Percentiles rank a stretch among this genome's conserved stretches.
Evolutionary conservation across 352 stramenopile genomes (phyloP).

Genomic region (Phytophthora aleatoria): DNA sequence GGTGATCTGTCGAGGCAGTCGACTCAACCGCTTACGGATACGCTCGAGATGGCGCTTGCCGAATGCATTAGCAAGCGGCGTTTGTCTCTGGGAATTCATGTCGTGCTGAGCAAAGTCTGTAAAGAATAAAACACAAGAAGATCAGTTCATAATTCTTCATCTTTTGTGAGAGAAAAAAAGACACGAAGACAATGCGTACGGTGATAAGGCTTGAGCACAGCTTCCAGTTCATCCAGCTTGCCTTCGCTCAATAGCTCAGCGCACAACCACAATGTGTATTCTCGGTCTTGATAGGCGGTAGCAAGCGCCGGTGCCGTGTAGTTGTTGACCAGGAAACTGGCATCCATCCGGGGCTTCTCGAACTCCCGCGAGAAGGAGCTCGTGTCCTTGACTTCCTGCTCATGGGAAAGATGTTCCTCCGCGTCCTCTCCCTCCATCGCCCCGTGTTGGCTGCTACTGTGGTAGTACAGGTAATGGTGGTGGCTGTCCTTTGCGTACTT

Average conservation of each 20-base stretch:
- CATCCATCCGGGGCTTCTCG: slow-evolving; percentile 71
- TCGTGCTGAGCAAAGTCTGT: slow-evolving; percentile 56
- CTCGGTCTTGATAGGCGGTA: slow-evolving; percentile 93
- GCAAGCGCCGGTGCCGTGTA: slow-evolving; percentile 96
- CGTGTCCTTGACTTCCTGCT: slow-evolving; percentile 27
- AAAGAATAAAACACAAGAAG: slow-evolving; percentile 4
- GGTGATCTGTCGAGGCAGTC: slow-evolving; percentile 94
- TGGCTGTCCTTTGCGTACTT: slow-evolving; percentile 15
- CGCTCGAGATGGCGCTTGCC: slow-evolving; percentile 88
- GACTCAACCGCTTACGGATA: slow-evolving; percentile 94
- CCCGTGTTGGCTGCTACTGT: slow-evolving; percentile 33
- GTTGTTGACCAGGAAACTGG: slow-evolving; percentile 93
- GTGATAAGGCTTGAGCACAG: slow-evolving; percentile 80
- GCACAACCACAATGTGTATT: slow-evolving; percentile 82
- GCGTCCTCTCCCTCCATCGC: slow-evolving; percentile 3
- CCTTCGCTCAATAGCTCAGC: slow-evolving; percentile 74
- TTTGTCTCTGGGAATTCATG: slow-evolving; percentile 44
- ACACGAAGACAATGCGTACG: slow-evolving; percentile 26
- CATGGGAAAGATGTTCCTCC: neutral
- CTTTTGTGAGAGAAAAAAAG: neutral
- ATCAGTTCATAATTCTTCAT: slow-evolving; percentile 5
- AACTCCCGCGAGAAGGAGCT: slow-evolving; percentile 68
- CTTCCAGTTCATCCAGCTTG: slow-evolving; percentile 73
- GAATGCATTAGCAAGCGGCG: slow-evolving; percentile 78
- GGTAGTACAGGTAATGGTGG: slow-evolving; percentile 28